Evolutionary conservation across 1,284 basidiomycete species (phyloP).

Genomic region (Leccinum griseonigrum): DNA sequence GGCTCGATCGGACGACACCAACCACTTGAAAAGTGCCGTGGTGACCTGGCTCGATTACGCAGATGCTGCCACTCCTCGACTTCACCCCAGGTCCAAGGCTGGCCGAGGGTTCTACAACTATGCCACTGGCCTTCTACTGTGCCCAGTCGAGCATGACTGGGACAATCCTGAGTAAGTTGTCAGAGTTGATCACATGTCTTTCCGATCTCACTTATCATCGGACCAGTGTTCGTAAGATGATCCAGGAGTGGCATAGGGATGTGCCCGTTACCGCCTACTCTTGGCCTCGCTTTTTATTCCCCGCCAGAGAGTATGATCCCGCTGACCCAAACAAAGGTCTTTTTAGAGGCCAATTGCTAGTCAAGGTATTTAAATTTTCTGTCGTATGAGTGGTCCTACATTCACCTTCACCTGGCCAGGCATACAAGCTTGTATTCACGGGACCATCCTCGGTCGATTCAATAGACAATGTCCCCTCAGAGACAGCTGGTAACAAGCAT

Average conservation of each 20-base stretch:
- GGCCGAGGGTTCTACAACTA: neutral
- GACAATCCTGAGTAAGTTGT: neutral
- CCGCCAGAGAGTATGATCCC: too few species aligned
- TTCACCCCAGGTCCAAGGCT: neutral
- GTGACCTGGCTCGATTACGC: neutral
- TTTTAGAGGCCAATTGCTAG: too few species aligned
- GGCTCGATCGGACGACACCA: neutral
- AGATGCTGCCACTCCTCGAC: neutral
- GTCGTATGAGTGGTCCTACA: too few species aligned
- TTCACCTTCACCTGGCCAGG: too few species aligned
- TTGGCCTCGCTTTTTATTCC: too few species aligned
- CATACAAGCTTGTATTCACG: neutral
- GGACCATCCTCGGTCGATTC: neutral
- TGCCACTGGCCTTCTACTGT: neutral
- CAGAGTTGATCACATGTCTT: neutral
- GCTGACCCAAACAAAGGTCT: too few species aligned
- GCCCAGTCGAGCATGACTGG: neutral
- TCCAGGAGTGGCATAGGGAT: neutral
- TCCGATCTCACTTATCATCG: neutral
- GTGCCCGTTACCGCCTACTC: too few species aligned
- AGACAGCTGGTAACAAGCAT: neutral
- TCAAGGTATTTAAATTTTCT: too few species aligned
- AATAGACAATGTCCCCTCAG: neutral
- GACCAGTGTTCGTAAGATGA: neutral
- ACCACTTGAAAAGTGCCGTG: neutral